These are phyloP conservation scores for Dictyostelium intermedium DNA, from an alignment of 78 protist species.

Conservation along the genomic window DNA sequence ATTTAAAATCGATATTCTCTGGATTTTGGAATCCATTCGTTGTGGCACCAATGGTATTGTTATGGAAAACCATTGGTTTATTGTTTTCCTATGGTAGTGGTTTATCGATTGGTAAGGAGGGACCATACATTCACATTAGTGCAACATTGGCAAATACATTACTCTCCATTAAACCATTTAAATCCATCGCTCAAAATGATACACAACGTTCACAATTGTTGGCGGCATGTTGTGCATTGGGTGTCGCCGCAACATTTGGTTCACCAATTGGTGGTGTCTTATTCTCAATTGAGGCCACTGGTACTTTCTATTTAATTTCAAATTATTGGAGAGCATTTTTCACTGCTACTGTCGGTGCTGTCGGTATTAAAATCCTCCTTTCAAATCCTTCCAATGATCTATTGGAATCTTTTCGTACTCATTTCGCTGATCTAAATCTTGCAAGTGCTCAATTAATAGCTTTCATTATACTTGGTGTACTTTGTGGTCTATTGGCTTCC, in stretches of 20 bases:
- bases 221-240: constrained; percentile 89
- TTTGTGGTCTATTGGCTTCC: constrained; percentile 44
- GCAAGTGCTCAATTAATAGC: constrained; percentile 60
- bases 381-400: constrained; percentile 1
- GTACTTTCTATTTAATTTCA: constrained; percentile 84
- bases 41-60: constrained; percentile 31
- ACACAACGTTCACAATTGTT: constrained; percentile 75
- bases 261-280: constrained; percentile 93
- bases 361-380: constrained; percentile 49
- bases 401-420: constrained; percentile 63
- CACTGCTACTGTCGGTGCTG: constrained; percentile 70
- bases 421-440: not conserved
- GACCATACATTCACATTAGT: constrained; percentile 71
- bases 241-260: constrained; percentile 90
- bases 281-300: constrained; percentile 89
- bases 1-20: constrained; percentile 83
- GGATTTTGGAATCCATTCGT: constrained; percentile 66
- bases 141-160: constrained; percentile 69
- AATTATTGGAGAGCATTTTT: constrained; percentile 79
- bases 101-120: constrained; percentile 75
- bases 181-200: constrained; percentile 42
- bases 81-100: constrained; percentile 80
- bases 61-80: constrained; percentile 73
- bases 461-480: constrained; percentile 40
- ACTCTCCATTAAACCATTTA: constrained; percentile 25